These are phyloP conservation scores for Strigomonas oncopelti DNA, from an alignment of 208 protist genomes.

Conservation along the genomic window DNA sequence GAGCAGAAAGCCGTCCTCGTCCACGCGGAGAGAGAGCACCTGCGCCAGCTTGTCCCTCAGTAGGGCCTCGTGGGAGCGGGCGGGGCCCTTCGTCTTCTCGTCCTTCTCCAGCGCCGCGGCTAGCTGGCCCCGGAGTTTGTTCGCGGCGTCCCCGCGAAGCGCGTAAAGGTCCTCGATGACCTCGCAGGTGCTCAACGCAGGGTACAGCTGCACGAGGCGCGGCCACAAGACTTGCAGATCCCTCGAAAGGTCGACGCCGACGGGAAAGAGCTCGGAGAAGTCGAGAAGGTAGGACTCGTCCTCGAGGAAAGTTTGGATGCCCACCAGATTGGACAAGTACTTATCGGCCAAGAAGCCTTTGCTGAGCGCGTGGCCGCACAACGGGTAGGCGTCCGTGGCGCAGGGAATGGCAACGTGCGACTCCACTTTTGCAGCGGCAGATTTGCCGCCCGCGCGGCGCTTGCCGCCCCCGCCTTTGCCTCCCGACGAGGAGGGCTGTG, in stretches of 20 bases:
- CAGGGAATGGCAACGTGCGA: constrained; percentile 16
- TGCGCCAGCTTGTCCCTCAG: constrained; percentile 20
- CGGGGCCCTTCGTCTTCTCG: constrained; percentile 12
- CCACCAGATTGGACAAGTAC: constrained; percentile 46
- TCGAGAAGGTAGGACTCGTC: constrained; percentile 48
- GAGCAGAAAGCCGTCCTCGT: background rate
- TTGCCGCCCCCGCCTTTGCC: constrained; percentile 20
- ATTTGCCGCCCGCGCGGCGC: background rate
- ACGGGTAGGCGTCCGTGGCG: constrained; percentile 39
- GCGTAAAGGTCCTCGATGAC: constrained; percentile 35
- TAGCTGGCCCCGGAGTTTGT: constrained; percentile 26
- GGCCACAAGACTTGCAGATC: constrained; percentile 40
- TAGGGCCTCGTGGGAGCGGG: constrained; percentile 3
- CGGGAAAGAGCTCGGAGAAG: constrained; percentile 38
- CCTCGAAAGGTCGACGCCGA: constrained; percentile 42
- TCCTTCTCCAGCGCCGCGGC: constrained; percentile 13
- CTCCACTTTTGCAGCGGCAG: background rate
- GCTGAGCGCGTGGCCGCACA: constrained; percentile 52
- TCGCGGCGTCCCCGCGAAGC: constrained; percentile 29
- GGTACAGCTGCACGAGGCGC: constrained; percentile 54
- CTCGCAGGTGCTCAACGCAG: constrained; percentile 35
- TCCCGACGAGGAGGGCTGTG: background rate
- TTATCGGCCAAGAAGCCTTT: constrained; percentile 62
- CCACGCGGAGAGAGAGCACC: constrained; percentile 21
- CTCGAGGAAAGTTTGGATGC: constrained; percentile 44